Conservation (phyloP, 1,139 yeast genomes). For the Geotrichum carabidarum region DNA sequence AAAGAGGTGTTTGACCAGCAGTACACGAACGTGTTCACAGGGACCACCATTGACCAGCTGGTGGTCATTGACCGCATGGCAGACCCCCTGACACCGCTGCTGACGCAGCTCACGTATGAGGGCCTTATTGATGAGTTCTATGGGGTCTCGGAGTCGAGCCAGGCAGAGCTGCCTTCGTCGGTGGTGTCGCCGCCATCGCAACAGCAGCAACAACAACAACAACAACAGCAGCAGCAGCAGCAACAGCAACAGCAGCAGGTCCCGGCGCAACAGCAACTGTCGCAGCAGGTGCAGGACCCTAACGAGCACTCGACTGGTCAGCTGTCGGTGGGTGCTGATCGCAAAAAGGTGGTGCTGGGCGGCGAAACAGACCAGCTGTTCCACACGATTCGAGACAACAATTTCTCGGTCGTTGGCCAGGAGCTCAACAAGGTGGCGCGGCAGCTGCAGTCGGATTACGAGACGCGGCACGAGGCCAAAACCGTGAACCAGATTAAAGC, state of each 20-base stretch:
- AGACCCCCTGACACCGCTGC: slow-evolving; percentile 65
- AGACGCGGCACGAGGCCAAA: slow-evolving; percentile 53
- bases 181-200: slow-evolving; percentile 27
- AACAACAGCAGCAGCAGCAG: no score
- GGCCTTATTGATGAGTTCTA: slow-evolving; percentile 77
- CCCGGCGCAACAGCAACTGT: slow-evolving; percentile 7
- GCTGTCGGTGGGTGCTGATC: slow-evolving; percentile 10
- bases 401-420: slow-evolving; percentile 77
- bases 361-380: slow-evolving; percentile 41
- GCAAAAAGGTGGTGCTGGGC: slow-evolving; percentile 38
- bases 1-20: slow-evolving; percentile 28
- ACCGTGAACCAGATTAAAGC: slow-evolving; percentile 62
- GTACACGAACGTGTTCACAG: slow-evolving; percentile 34
- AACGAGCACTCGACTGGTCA: slow-evolving; percentile 1
- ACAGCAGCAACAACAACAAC: slow-evolving; percentile 6
- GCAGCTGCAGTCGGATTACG: slow-evolving; percentile 63
- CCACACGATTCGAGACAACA: slow-evolving; percentile 54
- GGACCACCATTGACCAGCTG: slow-evolving; percentile 42
- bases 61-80: slow-evolving; percentile 72
- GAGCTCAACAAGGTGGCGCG: slow-evolving; percentile 67
- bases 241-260: slow-evolving; percentile 20
- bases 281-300: slow-evolving; percentile 6
- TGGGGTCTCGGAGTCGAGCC: slow-evolving; percentile 48
- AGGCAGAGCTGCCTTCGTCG: slow-evolving; percentile 40
- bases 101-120: slow-evolving; percentile 73